phyloP scores from a whole-genome alignment of 2,329 filamentous ascomycete species.

The Trichoderma pleuroti region DNA sequence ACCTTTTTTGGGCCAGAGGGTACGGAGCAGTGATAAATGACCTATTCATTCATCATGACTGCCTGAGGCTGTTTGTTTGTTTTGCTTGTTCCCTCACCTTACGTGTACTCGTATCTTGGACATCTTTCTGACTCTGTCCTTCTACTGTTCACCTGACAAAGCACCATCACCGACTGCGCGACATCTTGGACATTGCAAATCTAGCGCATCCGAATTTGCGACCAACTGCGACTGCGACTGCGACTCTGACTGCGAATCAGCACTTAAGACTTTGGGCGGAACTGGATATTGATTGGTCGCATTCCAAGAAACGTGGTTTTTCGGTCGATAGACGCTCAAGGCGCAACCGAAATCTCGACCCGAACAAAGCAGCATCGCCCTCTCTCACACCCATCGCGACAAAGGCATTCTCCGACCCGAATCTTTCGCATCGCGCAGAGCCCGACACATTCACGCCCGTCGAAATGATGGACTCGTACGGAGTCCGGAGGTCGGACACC shows the following conservation, averaged over 20 bases:
- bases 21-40: background rate
- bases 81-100: background rate
- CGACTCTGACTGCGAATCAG: background rate
- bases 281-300: background rate
- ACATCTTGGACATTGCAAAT: background rate
- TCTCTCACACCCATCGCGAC: background rate
- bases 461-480: constrained; percentile 52
- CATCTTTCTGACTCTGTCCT: background rate
- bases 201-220: background rate
- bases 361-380: background rate
- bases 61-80: background rate
- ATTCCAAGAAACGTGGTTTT: background rate
- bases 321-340: background rate
- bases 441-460: background rate
- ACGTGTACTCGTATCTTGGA: background rate
- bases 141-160: background rate
- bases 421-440: background rate
- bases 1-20: background rate
- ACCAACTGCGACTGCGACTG: background rate
- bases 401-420: background rate
- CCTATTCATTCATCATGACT: background rate
- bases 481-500: constrained; percentile 82
- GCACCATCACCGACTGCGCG: background rate
- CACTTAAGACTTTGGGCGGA: background rate
- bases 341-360: background rate